Base-by-base conservation (phyloP, 1,284 basidiomycete species). In the Cryptococcus jaspeensis region DNA sequence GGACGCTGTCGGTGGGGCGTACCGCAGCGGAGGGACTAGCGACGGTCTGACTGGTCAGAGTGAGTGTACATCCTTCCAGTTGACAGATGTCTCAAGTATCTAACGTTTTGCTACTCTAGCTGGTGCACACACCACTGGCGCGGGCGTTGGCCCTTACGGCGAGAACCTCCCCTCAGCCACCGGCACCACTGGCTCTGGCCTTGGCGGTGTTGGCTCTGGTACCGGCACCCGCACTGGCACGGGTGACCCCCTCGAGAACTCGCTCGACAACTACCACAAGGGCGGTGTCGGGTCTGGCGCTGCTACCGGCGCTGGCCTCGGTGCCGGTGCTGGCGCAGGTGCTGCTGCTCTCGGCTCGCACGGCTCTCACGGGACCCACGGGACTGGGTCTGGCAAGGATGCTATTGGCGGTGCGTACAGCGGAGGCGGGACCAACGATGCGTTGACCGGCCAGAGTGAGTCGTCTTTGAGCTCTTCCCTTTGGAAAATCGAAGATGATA, bases 391-490 rank as follows among this genome's bases (percentile, higher is more conserved):
- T 12, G 59, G 48, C 13, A 37, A 52, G 6, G 62, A 67, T 6
- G 58, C 64, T 35, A 65, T 71, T 22, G 55, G 55, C 36, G 71
- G 71, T 18, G 63, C 63, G 2, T 72, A 72, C 50, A 58, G 52
- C 3, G 69, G 71, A 16, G 36, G 53, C n/a, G 62, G 61, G 6
- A 62, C 69, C 22, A 23, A 51, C 8, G 60, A 72, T 53, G 71
- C 58, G 28, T 50, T 72, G 18, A 66, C 64, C 37, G 71, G 71
- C 13, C 54, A 72, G 52, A 71, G 70, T 72, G 53, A 65, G 70
- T 68, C 3, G n/a, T n/a, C n/a, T n/a, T n/a, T n/a, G n/a, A n/a
- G n/a, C n/a, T 16, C 35, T 38, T 41, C 23, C 35, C 13, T 35
- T 15, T 41, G 22, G 9, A 15, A 18, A 4, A 32, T 11, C 47